Base-by-base conservation (phyloP, 139 green algal species). In the Micractinium conductrix region DNA sequence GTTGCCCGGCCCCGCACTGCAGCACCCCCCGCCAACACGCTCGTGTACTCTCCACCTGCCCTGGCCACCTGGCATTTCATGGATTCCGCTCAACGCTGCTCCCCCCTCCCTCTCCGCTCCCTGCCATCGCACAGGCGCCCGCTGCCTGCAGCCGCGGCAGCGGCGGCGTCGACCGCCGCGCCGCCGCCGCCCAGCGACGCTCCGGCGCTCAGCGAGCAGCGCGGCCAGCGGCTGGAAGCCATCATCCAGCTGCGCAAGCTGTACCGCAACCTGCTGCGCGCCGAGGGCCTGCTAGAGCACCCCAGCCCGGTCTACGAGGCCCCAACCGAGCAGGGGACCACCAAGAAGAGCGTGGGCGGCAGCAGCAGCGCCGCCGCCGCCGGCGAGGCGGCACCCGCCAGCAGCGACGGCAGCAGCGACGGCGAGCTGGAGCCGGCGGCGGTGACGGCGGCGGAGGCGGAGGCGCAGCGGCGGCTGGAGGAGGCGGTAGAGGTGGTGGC, bases 201-300 rank as follows among this genome's bases (percentile, higher is more conserved):
- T 3, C 33, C 24, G 10, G 35, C 50, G n/a, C 9, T 22, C 50
- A 40, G 35, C 24, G 63, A 67, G 5, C 42, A 75, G 38, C 87
- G 93, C 1, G 86, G 86, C 24, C n/a, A 55, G 48, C 91, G 93
- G 1, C 85, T 97, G 28, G 88, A 93, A 60, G 67, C 87, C 26
- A 84, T 96, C 26, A 85, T 97, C 17, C 86, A 92, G 76, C 79
- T 95, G 30, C 90, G 94, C n/a, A 93, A 93, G 81, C 85, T 98
- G 55, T 98, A 97, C 89, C 85, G 95, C 28, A 97, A 97, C 87
- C 87, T 91, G 82, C 78, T 98, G 22, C 81, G 95, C 0, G 93
- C 93, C 2, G 88, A 94, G 43, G 37, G 76, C 17, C 84, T 96
- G 33, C 84, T 97, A 10, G 38, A 74, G 26, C 48, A 87, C 69